phyloP scores from a whole-genome alignment of 495 filamentous ascomycete species.

The Aeminium ludgeri region DNA sequence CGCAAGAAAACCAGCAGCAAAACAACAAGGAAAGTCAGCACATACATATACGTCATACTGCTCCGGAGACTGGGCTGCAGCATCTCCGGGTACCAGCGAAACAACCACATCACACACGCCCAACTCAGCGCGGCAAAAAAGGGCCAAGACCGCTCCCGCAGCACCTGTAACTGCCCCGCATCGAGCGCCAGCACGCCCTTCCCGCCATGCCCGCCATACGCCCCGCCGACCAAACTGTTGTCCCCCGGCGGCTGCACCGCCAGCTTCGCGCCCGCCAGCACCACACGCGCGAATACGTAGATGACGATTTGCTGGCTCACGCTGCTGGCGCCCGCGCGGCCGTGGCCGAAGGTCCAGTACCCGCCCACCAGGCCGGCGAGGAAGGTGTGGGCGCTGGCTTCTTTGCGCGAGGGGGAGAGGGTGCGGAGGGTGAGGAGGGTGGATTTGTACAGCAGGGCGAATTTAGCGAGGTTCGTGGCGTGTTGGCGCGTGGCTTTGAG shows the following conservation, averaged over 20 bases:
- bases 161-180: conserved; percentile 21
- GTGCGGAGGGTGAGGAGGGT: conserved; percentile 54
- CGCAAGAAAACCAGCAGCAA: conserved; percentile 2
- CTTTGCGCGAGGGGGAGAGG: conserved; percentile 41
- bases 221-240: conserved; percentile 16
- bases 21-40: conserved; percentile 10
- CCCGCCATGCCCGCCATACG: conserved; percentile 25
- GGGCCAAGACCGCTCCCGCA: conserved; percentile 66
- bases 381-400: conserved; percentile 52
- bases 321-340: conserved; percentile 50
- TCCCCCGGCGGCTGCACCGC: conserved; percentile 44
- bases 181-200: conserved; percentile 14
- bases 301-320: conserved; percentile 97
- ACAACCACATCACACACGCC: conserved; percentile 90
- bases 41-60: conserved; percentile 97
- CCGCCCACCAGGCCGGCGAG: conserved; percentile 82
- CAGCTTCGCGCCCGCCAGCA: conserved; percentile 67
- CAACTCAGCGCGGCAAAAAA: conserved; percentile 78
- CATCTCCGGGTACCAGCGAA: conserved; percentile 76
- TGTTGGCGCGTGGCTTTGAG: conserved; percentile 77
- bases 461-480: conserved; percentile 70
- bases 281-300: conserved; percentile 88
- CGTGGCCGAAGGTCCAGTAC: conserved; percentile 70
- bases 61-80: conserved; percentile 78
- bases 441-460: conserved; percentile 77